These are phyloP conservation scores for Pleurotus sapidus DNA, from an alignment of 768 basidiomycete genomes.

Conservation along the genomic window DNA sequence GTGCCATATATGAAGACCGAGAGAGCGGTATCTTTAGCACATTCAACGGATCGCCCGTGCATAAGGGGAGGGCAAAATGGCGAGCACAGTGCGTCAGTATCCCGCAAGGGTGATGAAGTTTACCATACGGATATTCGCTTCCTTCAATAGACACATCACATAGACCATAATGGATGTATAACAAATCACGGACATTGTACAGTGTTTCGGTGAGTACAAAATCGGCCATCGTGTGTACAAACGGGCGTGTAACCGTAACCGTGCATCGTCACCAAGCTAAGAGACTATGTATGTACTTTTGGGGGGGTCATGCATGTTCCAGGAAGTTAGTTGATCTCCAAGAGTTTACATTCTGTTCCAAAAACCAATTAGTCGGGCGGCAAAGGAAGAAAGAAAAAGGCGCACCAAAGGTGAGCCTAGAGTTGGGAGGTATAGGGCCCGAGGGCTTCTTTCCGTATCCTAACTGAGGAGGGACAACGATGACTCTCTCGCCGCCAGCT, in stretches of 20 bases:
- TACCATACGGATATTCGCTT: no score
- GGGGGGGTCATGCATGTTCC: background rate
- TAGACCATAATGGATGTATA: no score
- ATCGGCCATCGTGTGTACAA: background rate
- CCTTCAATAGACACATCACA: no score
- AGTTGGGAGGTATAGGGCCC: conserved; percentile 71
- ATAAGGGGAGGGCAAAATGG: no score
- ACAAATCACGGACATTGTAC: no score
- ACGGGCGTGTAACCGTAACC: background rate
- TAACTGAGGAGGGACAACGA: conserved; percentile 71
- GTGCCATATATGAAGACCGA: no score
- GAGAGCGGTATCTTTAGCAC: no score
- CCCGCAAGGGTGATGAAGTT: no score
- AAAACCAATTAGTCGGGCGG: background rate
- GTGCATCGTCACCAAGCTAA: background rate
- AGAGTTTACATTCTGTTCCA: conserved; percentile 64
- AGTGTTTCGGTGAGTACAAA: no score
- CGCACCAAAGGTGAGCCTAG: conserved; percentile 82
- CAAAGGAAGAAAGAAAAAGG: conserved; percentile 9
- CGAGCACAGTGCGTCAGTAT: no score
- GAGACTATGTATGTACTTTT: conserved; percentile 5
- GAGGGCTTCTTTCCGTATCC: conserved; percentile 65
- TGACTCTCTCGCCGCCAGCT: conserved; percentile 79
- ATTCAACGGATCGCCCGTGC: no score
- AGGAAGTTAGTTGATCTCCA: conserved; percentile 55